Evolutionary conservation across 495 filamentous ascomycete species (phyloP), one percentile per base, ranked within the genome.

Genomic region (Corynascus novoguineensis): DNA sequence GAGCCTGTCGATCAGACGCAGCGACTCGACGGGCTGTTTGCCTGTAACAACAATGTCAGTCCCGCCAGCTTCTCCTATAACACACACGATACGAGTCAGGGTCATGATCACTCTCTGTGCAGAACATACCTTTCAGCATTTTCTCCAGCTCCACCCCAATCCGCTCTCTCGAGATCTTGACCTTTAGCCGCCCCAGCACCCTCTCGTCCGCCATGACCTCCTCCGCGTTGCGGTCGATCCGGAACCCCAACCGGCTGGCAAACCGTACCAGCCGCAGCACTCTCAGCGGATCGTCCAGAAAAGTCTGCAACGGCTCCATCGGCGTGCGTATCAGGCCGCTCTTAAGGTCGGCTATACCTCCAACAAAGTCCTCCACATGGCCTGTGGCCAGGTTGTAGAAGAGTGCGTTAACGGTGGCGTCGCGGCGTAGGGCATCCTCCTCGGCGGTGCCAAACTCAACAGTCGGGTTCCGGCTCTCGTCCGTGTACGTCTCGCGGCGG

Each of bases 401-500:
- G 49, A 98, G 78, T 24, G 93, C 92, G 67, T 98, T 98, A 56
- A 98, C 81, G 3, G 91, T 96, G 11, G 95, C 90, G 75, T 98
- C 93, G 48, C 93, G 82, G 24, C 93, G 83, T 55, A 91, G 57
- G 5, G 95, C 92, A 69, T 98, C 93, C 68, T 98, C 90, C 58
- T 86, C 80, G 11, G 92, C 84, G 0, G 89, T 95, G 3, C 93
- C 93, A 68, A 97, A 97, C 65, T 96, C 89, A 83, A 97, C 89
- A 60, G 86, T 78, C 0, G 93, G 93, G 64, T 92, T 95, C 17
- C 93, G 82, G 67, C 89, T 96, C 21, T 90, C 85, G 9, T 87
- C 81, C 2, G 82, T 77, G 62, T 98, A 98, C 14, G 85, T 88
- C 73, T 98, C 93, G 67, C 90, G 93, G 37, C 93, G 81, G 55